Base-by-base conservation (phyloP, 257 asterid genomes). In the Voacanga thouarsii region DNA sequence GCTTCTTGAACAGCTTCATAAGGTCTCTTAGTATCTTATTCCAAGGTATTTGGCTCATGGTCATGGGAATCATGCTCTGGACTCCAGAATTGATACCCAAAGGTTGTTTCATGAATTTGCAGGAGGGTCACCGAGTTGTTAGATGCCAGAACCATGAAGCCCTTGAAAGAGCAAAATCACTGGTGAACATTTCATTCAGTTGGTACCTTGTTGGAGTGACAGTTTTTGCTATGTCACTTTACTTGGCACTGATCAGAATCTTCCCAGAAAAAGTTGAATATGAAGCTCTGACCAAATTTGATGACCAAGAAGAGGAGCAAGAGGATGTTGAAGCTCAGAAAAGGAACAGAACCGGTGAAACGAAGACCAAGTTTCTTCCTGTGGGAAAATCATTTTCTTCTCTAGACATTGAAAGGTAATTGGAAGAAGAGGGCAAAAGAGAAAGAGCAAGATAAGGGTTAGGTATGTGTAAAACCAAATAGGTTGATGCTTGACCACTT, bases 41-140 rank as follows among this genome's bases (percentile, higher is more conserved):
- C n/a, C 93, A 90, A 79, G 97, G 98, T 10, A 81, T 92, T 68
- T 94, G 98, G 98, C 85, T 94, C 3, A 75, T 89, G 16, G 97
- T 88, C 5, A 87, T 82, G 67, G 97, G 98, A 12, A 2, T 89
- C 6, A 89, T 94, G 98, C 78, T 92, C 24, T 92, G 98, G 98
- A 90, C 90, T 5, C 93, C 97, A 12, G 55, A 59, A 24, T 78
- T 92, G 91, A 71, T 88, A 57, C 71, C 77, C 2, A 73, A 73
- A 73, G 77, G 43, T 30, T 73, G 77, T 28, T 73, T 73, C 37
- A 6, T 53, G 80, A 89, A 80, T 77, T 10, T 86, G 37, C 91
- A 80, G 41, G 28, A 50, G 0, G 92, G 89, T 0, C 97, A 87
- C 0, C 83, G 78, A 26, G 92, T 76, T 1, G 89, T 92, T 5